Evolutionary conservation across 2,329 filamentous ascomycete genomes (phyloP).

Genomic region (Botrytis hyacinthi): DNA sequence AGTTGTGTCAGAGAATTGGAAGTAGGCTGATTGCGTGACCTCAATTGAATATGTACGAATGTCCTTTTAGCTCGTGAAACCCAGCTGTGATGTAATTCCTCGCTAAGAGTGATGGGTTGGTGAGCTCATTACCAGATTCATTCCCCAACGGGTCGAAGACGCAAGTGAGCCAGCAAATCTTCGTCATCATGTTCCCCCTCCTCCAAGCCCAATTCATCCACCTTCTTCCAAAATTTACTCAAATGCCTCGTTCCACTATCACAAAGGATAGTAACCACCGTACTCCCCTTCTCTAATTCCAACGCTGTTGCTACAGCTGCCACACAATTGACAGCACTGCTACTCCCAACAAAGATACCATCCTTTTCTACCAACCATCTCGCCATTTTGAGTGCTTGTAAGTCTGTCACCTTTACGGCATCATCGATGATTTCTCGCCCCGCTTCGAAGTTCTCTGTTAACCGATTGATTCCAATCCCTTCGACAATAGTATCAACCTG

Average conservation of each 20-base stretch:
- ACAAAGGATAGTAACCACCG: conserved; percentile 80
- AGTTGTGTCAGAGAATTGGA: not conserved
- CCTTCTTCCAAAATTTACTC: conserved; percentile 79
- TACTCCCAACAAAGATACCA: conserved; percentile 91
- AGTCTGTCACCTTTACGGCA: conserved; percentile 82
- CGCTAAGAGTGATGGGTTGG: not conserved
- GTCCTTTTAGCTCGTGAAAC: not conserved
- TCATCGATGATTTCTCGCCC: conserved; percentile 86
- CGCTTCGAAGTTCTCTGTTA: conserved; percentile 91
- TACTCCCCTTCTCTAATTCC: conserved; percentile 56
- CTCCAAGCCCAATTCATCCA: conserved; percentile 66
- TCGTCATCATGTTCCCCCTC: conserved; percentile 48
- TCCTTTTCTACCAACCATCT: conserved; percentile 93
- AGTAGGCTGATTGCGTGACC: not conserved
- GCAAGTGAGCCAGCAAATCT: conserved; percentile 46
- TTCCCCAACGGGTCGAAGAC: not conserved
- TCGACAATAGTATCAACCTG: conserved; percentile 97
- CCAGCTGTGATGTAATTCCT: not conserved
- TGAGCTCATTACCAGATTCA: not conserved
- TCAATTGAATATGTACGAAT: not conserved
- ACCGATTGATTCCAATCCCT: conserved; percentile 89
- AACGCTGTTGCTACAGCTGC: conserved; percentile 70
- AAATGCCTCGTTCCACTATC: conserved; percentile 80
- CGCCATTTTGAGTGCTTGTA: conserved; percentile 91
- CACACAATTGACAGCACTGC: conserved; percentile 94